Conservation (phyloP, 1,284 basidiomycete genomes). For the Rhodofomes roseus region DNA sequence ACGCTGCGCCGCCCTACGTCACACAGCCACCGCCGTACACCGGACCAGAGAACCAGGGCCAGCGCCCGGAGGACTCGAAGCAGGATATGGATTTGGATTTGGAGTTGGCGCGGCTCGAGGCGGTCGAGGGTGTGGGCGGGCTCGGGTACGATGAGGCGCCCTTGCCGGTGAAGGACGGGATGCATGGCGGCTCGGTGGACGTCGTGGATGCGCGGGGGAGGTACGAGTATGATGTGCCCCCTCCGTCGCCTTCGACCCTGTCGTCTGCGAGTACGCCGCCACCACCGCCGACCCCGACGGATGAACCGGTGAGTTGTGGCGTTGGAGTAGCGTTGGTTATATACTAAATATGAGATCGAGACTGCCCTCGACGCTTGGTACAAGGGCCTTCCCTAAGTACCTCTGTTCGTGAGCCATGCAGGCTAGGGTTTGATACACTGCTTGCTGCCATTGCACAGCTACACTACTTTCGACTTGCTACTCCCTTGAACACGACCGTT, state of each 20-base stretch:
- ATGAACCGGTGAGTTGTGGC: background rate
- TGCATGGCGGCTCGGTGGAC: background rate
- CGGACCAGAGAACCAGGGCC: background rate
- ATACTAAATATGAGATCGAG: background rate
- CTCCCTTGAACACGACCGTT: too few species aligned
- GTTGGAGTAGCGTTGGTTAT: background rate
- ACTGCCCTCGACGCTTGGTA: background rate
- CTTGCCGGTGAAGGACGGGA: background rate
- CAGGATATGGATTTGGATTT: background rate
- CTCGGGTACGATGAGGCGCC: background rate
- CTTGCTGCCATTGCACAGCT: too few species aligned
- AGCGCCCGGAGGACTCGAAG: background rate
- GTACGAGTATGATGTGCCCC: background rate
- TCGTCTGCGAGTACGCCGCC: background rate
- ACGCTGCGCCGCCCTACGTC: background rate
- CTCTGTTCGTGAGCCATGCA: too few species aligned
- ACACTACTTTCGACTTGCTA: too few species aligned
- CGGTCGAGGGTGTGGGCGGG: background rate
- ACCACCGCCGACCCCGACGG: background rate
- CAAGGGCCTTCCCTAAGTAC: background rate
- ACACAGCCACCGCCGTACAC: constrained; percentile 1
- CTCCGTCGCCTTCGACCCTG: background rate
- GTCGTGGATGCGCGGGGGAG: background rate
- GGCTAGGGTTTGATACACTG: too few species aligned
- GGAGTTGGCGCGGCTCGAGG: background rate